Evolutionary conservation across 352 stramenopile genomes (phyloP), one percentile per base, ranked within the genome.

Genomic region (Phytophthora fragariaefolia): DNA sequence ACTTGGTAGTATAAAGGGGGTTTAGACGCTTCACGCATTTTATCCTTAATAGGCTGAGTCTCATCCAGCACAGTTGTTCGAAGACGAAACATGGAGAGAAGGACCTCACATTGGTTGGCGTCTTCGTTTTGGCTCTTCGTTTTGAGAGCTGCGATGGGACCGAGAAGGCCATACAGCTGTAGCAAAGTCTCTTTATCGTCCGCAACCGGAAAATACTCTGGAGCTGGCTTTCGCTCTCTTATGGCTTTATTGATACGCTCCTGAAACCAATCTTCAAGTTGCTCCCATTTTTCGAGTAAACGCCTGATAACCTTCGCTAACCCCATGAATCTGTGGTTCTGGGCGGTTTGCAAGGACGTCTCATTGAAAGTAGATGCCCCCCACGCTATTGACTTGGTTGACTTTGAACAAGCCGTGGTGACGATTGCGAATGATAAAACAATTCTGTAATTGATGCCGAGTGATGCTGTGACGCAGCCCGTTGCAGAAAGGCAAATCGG

Each of bases 201-300:
- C 1, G 46, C 34, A 23, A 66, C 43, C 15, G 38, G 38, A 20
- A 59, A 17, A 1, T 22, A 27, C 18, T 66, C 38, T 1, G 48
- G 58, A 18, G 15, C 28, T 30, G 20, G 0, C 15, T 60, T 59
- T 32, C 50, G 58, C 0, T 54, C 58, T 15, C 58, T n/a, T n/a
- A 59, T 66, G 8, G 27, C 30, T 42, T 66, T 66, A 18, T 48
- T 22, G n/a, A 47, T 53, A 17, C 27, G 48, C 18, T 54, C 49
- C 28, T 66, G 38, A 23, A 66, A 66, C 38, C 58, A 59, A 20
- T 66, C 49, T 53, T 59, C 58, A 10, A 66, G 58, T 42, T 59
- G 38, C 2, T 56, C 56, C 56, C 45, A 64, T 22, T 64, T 64
- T 13, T 38, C 12, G 3, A 66, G 49, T 17, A 66, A 13, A 9